These are phyloP conservation scores for Macrolepiota albuminosa DNA, from an alignment of 768 basidiomycete genomes.

Conservation along the genomic window DNA sequence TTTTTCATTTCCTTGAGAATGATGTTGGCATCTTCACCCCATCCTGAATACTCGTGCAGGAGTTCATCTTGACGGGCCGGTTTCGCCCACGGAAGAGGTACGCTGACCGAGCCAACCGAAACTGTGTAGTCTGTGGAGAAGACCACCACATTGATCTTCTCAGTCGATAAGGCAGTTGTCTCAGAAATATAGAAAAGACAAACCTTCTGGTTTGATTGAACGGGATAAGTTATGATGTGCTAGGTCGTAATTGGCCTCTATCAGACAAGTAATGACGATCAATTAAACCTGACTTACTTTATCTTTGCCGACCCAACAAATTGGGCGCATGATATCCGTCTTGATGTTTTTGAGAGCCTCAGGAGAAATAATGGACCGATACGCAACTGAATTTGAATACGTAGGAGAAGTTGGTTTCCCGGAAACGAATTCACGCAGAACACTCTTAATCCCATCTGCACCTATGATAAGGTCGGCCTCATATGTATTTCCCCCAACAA, in stretches of 20 bases:
- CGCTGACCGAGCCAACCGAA: slow-evolving; percentile 21
- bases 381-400: slow-evolving; percentile 46
- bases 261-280: neutral
- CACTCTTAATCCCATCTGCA: slow-evolving; percentile 49
- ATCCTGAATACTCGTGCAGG: slow-evolving; percentile 34
- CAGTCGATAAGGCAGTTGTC: neutral
- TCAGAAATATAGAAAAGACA: neutral
- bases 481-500: slow-evolving; percentile 43
- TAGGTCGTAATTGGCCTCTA: slow-evolving; percentile 14
- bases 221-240: slow-evolving; percentile 52
- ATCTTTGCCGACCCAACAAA: slow-evolving; percentile 42
- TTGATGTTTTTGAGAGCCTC: slow-evolving; percentile 34
- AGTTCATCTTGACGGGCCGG: slow-evolving; percentile 37
- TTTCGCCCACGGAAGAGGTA: slow-evolving; percentile 38
- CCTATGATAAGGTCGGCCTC: slow-evolving; percentile 23
- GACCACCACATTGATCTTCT: slow-evolving; percentile 43
- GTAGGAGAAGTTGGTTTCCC: slow-evolving; percentile 19
- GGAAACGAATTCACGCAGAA: slow-evolving; percentile 31
- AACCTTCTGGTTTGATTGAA: slow-evolving; percentile 38
- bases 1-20: slow-evolving; percentile 39
- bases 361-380: slow-evolving; percentile 41
- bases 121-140: slow-evolving; percentile 30
- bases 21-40: slow-evolving; percentile 38
- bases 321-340: slow-evolving; percentile 31
- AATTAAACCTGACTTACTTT: slow-evolving; percentile 28